Conservation (phyloP, 768 basidiomycete genomes). For the Lyophyllum decastes region DNA sequence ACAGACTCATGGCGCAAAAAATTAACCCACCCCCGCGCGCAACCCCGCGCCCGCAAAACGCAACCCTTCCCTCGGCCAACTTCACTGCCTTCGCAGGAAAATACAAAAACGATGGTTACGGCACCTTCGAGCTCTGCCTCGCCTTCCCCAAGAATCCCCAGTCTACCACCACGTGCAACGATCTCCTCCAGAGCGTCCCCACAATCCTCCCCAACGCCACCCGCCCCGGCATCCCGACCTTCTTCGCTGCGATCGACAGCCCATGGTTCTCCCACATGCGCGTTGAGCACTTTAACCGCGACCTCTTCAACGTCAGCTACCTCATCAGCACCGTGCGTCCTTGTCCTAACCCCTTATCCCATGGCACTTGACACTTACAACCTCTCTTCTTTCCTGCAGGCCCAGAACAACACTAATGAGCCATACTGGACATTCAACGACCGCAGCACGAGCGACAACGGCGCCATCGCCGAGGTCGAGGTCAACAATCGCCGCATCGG, state of each 20-base stretch:
- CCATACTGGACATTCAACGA: constrained; percentile 22
- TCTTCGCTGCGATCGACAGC: constrained; percentile 17
- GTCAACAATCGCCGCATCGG: constrained; percentile 13
- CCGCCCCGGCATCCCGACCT: constrained; percentile 17
- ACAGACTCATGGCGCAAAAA: constrained; percentile 5
- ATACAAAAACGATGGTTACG: constrained; percentile 25
- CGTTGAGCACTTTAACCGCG: constrained; percentile 20
- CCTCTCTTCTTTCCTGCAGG: neutral
- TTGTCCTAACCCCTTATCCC: neutral
- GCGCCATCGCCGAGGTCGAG: constrained; percentile 19
- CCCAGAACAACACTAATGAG: constrained; percentile 10
- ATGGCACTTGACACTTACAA: neutral
- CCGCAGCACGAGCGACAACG: constrained; percentile 7
- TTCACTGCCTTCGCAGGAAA: constrained; percentile 21
- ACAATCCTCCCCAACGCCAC: constrained; percentile 22
- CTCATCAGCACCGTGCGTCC: constrained; percentile 19
- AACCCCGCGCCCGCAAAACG: constrained; percentile 16
- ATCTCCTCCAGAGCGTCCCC: constrained; percentile 2
- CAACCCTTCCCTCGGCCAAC: constrained; percentile 16
- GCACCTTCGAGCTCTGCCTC: constrained; percentile 23
- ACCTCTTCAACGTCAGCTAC: constrained; percentile 19
- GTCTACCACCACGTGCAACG: constrained; percentile 4
- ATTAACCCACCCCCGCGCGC: constrained; percentile 7
- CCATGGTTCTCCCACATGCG: constrained; percentile 18
- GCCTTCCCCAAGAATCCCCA: constrained; percentile 1